phyloP scores from a whole-genome alignment of 805 yeast genomes.

The Candida stauntonica region DNA sequence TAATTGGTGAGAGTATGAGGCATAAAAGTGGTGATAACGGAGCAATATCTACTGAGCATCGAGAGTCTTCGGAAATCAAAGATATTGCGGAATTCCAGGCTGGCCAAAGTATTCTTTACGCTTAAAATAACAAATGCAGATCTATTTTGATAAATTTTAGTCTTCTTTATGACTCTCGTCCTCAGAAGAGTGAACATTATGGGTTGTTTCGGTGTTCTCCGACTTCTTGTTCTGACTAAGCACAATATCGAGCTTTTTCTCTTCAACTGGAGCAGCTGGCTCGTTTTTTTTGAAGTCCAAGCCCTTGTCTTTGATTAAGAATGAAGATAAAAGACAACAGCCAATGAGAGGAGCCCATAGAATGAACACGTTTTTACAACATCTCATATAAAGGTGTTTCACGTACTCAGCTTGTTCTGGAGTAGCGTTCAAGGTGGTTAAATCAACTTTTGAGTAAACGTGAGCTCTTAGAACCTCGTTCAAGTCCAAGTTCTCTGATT shows the following conservation, averaged over 20 bases:
- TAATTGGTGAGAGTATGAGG: constrained; percentile 12
- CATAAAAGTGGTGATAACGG: constrained; percentile 1
- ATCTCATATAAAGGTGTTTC: constrained; percentile 16
- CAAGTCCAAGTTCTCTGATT: constrained; percentile 7
- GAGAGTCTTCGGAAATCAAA: constrained; percentile 3
- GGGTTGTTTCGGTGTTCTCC: neutral
- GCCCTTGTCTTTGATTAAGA: constrained; percentile 19
- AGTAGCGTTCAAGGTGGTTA: constrained; percentile 4
- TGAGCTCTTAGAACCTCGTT: constrained; percentile 14
- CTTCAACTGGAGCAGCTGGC: neutral
- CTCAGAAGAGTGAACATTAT: neutral
- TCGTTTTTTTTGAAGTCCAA: constrained; percentile 9
- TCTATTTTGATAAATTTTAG: neutral
- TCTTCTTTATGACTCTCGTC: neutral
- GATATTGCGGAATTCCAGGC: constrained; percentile 14
- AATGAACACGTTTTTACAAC: constrained; percentile 15
- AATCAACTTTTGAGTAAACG: constrained; percentile 17
- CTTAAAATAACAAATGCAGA: neutral
- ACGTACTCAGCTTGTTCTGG: constrained; percentile 13
- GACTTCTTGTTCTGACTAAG: neutral
- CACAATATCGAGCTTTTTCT: too few species aligned
- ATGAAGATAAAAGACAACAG: constrained; percentile 10
- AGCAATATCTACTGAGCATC: neutral
- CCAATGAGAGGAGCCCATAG: constrained; percentile 22
- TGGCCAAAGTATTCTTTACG: constrained; percentile 3